Conservation (phyloP, 306 rosid species). For the Prunus fruticosa region DNA sequence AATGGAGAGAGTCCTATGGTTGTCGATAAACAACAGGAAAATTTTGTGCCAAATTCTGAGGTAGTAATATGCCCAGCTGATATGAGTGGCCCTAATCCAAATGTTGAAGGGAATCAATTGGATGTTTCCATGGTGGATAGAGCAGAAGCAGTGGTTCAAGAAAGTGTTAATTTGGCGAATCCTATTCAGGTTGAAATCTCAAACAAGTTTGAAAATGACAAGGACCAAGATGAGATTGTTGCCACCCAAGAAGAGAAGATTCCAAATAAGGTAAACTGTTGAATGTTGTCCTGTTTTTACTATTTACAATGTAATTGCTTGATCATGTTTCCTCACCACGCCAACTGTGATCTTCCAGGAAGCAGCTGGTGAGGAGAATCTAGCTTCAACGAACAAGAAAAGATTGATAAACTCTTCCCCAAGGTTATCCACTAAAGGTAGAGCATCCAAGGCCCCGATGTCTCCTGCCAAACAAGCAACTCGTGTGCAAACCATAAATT, state of each 20-base stretch:
- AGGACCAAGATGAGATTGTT: conserved; percentile 21
- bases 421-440: conserved; percentile 29
- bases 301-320: conserved; percentile 3
- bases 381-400: conserved; percentile 37
- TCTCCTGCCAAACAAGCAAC: conserved; percentile 34
- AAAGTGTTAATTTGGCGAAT: conserved; percentile 22
- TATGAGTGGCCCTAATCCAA: conserved; percentile 20
- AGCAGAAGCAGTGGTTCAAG: conserved; percentile 25
- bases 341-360: conserved; percentile 40
- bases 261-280: conserved; percentile 35
- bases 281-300: conserved; percentile 9
- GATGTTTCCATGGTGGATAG: conserved; percentile 30
- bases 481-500: conserved; percentile 11
- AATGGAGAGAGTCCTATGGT: conserved; percentile 22
- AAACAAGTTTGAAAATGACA: conserved; percentile 32
- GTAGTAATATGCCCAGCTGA: conserved; percentile 20
- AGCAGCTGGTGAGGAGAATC: conserved; percentile 24
- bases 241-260: conserved; percentile 27
- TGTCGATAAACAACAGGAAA: conserved; percentile 24
- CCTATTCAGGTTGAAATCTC: conserved; percentile 21
- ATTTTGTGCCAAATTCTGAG: conserved; percentile 19
- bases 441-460: conserved; percentile 23
- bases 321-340: not conserved
- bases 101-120: conserved; percentile 27
- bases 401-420: conserved; percentile 36